Conservation (phyloP, 2,329 filamentous ascomycete species). For the Teratosphaeriaceae sp. region DNA sequence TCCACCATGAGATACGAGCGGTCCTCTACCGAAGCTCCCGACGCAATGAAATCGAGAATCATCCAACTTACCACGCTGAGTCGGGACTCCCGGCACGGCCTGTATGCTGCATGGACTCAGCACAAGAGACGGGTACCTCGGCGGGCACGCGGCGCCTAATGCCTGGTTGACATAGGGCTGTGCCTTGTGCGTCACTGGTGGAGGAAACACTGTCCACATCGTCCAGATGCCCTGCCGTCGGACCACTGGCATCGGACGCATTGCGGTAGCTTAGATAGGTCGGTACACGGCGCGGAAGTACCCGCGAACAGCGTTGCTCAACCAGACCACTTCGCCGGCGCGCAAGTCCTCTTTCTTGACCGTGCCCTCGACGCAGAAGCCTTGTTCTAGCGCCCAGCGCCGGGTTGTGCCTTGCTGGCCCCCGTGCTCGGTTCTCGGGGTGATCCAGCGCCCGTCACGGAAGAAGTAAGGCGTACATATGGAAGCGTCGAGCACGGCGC, state of each 20-base stretch:
- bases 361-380: slow-evolving; percentile 59
- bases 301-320: slow-evolving; percentile 82
- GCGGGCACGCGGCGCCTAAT: too few relatives aligned
- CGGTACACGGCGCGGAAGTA: slow-evolving; percentile 50
- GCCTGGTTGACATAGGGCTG: too few relatives aligned
- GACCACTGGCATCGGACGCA: neutral
- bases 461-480: slow-evolving; percentile 78
- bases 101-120: too few relatives aligned
- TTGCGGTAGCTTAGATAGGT: neutral
- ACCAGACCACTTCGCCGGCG: slow-evolving; percentile 73
- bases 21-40: too few relatives aligned
- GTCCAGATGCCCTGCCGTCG: neutral
- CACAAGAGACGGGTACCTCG: too few relatives aligned
- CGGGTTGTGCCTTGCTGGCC: slow-evolving; percentile 79
- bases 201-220: too few relatives aligned
- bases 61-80: too few relatives aligned
- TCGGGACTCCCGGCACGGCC: too few relatives aligned
- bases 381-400: slow-evolving; percentile 69
- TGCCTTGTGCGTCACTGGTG: too few relatives aligned
- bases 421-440: slow-evolving; percentile 62
- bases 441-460: slow-evolving; percentile 68
- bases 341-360: slow-evolving; percentile 55
- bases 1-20: too few relatives aligned
- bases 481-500: slow-evolving; percentile 73
- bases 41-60: too few relatives aligned